Conservation (phyloP, 352 stramenopile species). For the Phytophthora europaea region DNA sequence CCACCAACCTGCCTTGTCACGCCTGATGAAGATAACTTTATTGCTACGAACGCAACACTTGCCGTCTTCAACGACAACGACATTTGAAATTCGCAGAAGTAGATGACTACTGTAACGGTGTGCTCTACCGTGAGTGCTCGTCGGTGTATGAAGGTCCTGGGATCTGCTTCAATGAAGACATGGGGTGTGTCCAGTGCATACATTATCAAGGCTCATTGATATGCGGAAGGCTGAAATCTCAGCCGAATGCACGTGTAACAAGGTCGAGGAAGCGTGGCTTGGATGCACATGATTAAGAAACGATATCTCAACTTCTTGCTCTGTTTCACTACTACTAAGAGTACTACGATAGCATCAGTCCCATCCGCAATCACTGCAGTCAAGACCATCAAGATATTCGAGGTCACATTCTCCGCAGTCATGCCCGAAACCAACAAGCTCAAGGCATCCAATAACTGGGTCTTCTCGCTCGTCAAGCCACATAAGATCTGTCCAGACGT, state of each 20-base stretch:
- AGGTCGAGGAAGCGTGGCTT: constrained; percentile 37
- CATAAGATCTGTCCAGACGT: neutral
- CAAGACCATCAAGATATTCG: neutral
- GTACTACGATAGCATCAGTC: neutral
- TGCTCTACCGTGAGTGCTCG: constrained; percentile 35
- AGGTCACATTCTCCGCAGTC: neutral
- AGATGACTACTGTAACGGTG: constrained; percentile 31
- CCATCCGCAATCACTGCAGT: neutral
- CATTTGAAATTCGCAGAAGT: neutral
- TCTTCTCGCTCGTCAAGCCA: neutral
- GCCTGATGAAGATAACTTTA: constrained; percentile 7
- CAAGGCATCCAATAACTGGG: neutral
- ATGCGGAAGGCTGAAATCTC: constrained; percentile 40
- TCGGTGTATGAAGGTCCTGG: constrained; percentile 21
- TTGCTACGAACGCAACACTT: constrained; percentile 22
- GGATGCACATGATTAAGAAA: constrained; percentile 26
- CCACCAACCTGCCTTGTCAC: constrained; percentile 24
- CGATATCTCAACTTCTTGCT: neutral
- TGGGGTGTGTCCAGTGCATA: constrained; percentile 32
- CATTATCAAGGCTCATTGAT: constrained; percentile 24
- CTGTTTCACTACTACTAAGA: neutral
- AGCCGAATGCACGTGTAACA: constrained; percentile 25
- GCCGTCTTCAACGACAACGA: constrained; percentile 6
- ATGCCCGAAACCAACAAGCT: neutral
- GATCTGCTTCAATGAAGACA: constrained; percentile 43